Evolutionary conservation across 108 stramenopile species (phyloP).

Genomic region (Craspedostauros australis): DNA sequence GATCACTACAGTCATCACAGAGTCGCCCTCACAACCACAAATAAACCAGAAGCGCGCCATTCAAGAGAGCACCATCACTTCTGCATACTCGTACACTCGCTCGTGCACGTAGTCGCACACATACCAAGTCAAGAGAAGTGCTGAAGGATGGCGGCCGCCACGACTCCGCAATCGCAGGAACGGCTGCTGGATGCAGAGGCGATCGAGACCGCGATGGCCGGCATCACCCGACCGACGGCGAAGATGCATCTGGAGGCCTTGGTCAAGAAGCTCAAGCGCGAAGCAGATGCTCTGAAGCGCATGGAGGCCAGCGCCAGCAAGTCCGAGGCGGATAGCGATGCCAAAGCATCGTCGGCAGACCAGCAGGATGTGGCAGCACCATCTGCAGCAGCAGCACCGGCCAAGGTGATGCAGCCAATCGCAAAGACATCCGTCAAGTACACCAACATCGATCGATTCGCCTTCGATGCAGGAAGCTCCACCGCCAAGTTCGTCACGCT

Average conservation of each 20-base stretch:
- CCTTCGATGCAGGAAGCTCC: constrained; percentile 77
- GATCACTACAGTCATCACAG: too few relatives aligned
- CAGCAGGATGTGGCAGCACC: background rate
- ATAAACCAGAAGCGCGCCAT: too few relatives aligned
- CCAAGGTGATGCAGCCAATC: background rate
- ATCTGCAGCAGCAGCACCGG: background rate
- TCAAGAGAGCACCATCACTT: too few relatives aligned
- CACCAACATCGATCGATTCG: constrained; percentile 51
- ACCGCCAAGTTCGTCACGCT: constrained; percentile 67
- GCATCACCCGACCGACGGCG: constrained; percentile 53
- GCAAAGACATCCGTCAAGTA: constrained; percentile 39
- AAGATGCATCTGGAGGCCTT: constrained; percentile 60
- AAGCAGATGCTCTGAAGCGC: constrained; percentile 53
- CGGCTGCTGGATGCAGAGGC: constrained; percentile 70
- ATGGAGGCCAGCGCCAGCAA: constrained; percentile 28
- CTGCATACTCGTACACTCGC: too few relatives aligned
- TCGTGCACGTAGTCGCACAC: too few relatives aligned
- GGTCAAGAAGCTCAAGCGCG: constrained; percentile 60
- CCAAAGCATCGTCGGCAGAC: constrained; percentile 1
- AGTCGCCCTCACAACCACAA: too few relatives aligned
- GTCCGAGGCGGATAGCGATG: background rate
- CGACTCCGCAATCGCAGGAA: too few relatives aligned
- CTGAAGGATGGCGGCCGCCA: too few relatives aligned
- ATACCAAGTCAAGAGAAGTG: too few relatives aligned
- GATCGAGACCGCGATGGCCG: constrained; percentile 47